These are phyloP conservation scores for Echium plantagineum DNA, from an alignment of 257 asterid genomes.

Conservation along the genomic window DNA sequence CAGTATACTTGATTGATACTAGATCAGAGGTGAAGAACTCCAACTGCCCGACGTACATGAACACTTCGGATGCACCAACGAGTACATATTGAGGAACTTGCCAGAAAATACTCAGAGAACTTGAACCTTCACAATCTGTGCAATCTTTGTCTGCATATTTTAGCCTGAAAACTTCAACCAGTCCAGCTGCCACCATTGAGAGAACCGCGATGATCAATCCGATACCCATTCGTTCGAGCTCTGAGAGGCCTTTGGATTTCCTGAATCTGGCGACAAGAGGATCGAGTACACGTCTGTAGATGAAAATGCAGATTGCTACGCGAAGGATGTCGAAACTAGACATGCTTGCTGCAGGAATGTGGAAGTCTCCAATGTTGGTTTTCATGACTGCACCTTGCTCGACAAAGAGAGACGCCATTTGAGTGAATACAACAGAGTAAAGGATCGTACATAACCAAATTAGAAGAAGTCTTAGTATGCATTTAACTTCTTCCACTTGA, in stretches of 20 bases:
- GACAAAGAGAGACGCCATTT: not conserved
- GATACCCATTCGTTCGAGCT: not conserved
- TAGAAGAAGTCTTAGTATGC: not conserved
- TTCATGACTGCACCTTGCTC: not conserved
- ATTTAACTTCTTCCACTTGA: not conserved
- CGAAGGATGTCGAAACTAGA: not conserved
- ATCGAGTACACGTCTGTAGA: not conserved
- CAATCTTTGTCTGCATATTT: not conserved
- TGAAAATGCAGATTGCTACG: not conserved
- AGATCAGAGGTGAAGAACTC: not conserved
- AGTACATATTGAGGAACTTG: not conserved
- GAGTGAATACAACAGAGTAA: not conserved
- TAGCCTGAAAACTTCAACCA: not conserved
- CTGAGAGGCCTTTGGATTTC: not conserved
- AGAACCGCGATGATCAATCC: not conserved
- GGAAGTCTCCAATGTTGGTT: not conserved
- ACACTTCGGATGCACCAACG: not conserved
- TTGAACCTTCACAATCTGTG: not conserved
- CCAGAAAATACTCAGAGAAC: not conserved
- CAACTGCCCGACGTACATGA: not conserved
- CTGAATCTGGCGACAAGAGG: not conserved
- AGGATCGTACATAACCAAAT: not conserved
- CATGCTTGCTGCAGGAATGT: not conserved
- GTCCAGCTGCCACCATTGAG: not conserved
- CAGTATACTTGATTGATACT: no score